These are phyloP conservation scores for Gossypium anomalum DNA, from an alignment of 345 rosid genomes.

Conservation along the genomic window DNA sequence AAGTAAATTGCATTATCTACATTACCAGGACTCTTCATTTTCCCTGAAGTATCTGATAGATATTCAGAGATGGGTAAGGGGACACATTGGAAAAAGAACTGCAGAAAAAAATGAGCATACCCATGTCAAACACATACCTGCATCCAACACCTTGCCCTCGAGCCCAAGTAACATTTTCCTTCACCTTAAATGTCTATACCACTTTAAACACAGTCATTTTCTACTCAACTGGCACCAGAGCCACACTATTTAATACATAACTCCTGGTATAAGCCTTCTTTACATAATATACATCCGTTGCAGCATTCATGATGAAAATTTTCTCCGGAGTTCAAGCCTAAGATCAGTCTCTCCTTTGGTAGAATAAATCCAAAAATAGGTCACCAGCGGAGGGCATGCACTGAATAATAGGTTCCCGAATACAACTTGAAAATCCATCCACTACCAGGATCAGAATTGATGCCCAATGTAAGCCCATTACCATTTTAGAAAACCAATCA, in stretches of 20 bases:
- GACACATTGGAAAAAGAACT: background rate
- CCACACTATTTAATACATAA: background rate
- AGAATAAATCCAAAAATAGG: background rate
- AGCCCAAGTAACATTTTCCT: background rate
- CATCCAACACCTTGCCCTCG: background rate
- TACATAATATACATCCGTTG: background rate
- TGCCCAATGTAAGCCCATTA: background rate
- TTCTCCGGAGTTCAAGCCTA: background rate
- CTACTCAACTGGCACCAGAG: background rate
- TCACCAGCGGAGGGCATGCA: background rate
- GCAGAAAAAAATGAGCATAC: background rate
- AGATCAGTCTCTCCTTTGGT: constrained; percentile 1
- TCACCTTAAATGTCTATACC: background rate
- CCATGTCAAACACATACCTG: background rate
- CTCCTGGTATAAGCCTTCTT: background rate
- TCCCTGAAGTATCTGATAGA: background rate
- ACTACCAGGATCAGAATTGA: background rate
- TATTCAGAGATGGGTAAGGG: background rate
- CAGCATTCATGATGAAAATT: background rate
- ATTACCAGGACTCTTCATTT: background rate
- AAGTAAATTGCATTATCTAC: background rate
- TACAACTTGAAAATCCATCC: background rate
- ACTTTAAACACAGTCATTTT: background rate
- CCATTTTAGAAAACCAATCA: background rate
- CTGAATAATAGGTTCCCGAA: background rate